Evolutionary conservation across 257 asterid genomes (phyloP).

Genomic region (Nicotiana otophora): DNA sequence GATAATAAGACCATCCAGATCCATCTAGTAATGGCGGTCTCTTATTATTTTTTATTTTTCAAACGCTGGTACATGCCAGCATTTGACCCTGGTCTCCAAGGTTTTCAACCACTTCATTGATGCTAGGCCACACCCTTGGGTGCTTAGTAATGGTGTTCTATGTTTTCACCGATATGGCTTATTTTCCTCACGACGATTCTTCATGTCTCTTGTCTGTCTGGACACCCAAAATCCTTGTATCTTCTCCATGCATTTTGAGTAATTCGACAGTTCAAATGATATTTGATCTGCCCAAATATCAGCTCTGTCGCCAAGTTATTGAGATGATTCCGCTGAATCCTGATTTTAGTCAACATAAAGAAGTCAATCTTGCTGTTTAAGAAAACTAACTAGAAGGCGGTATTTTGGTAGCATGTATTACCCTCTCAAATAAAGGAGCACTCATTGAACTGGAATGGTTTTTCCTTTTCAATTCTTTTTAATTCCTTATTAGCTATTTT

Average conservation of each 20-base stretch:
- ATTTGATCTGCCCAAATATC: not conserved
- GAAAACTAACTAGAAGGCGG: not conserved
- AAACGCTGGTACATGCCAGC: too few relatives aligned
- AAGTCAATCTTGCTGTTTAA: not conserved
- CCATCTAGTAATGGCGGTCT: not conserved
- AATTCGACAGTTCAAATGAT: not conserved
- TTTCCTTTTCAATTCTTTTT: not conserved
- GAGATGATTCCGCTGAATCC: not conserved
- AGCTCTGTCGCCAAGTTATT: not conserved
- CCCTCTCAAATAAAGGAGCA: not conserved
- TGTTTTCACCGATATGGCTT: not conserved
- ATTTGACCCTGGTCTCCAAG: not conserved
- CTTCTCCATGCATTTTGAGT: not conserved
- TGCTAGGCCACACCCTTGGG: not conserved
- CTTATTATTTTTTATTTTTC: not conserved
- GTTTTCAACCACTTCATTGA: not conserved
- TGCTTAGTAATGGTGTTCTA: not conserved
- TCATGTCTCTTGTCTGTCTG: not conserved
- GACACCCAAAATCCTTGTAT: not conserved
- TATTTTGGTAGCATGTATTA: not conserved
- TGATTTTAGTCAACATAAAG: not conserved
- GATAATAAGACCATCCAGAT: not conserved
- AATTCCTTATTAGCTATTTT: not conserved
- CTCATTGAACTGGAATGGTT: not conserved
- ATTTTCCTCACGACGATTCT: not conserved